Percentiles rank a stretch among this genome's conserved stretches.
These are phyloP conservation scores for Diaporthe sp. DNA, from an alignment of 2,329 filamentous ascomycete genomes.

Conservation along the genomic window DNA sequence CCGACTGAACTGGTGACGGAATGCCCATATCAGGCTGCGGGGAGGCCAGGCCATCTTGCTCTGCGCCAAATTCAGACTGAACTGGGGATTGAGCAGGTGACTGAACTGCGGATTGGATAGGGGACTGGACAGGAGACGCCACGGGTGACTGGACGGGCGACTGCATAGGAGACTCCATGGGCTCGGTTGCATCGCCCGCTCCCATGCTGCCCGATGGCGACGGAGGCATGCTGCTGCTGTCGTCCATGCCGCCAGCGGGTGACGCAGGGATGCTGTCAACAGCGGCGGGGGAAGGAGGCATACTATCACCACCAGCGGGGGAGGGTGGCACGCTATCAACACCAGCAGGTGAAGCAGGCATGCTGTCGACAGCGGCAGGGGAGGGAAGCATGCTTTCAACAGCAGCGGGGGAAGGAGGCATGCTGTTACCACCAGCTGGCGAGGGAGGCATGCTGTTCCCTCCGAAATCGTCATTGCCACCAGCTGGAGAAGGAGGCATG, in stretches of 20 bases:
- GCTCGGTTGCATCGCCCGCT: not conserved
- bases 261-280: not conserved
- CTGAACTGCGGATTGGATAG: not conserved
- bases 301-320: not conserved
- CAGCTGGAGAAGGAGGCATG: not conserved
- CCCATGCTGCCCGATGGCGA: not conserved
- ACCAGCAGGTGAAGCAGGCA: not conserved
- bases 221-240: not conserved
- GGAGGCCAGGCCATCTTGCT: not conserved
- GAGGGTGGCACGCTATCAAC: not conserved
- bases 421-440: not conserved
- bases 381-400: not conserved
- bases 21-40: not conserved
- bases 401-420: not conserved
- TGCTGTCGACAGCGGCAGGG: not conserved
- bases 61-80: not conserved
- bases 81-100: not conserved
- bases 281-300: not conserved
- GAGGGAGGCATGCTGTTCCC: not conserved
- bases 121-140: not conserved
- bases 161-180: not conserved
- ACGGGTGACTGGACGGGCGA: not conserved
- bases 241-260: not conserved
- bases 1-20: not conserved
- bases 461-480: not conserved